These are phyloP conservation scores for Microthlaspi erraticum DNA, from an alignment of 345 rosid species.

Conservation along the genomic window DNA sequence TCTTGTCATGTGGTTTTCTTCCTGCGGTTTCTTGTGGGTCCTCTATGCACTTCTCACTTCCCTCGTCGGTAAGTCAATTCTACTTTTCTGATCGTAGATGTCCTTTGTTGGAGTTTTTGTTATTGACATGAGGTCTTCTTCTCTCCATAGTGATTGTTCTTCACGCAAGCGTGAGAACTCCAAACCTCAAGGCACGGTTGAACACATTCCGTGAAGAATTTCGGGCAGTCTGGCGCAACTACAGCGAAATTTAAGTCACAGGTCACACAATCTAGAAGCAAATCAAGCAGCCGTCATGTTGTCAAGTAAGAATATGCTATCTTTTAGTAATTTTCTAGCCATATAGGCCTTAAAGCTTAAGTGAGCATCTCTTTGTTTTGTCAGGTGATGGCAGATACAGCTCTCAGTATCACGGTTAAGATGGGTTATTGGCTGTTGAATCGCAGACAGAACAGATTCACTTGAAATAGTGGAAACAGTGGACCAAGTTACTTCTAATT, in stretches of 20 bases:
- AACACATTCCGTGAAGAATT: slow-evolving; percentile 51
- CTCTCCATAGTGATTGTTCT: slow-evolving; percentile 37
- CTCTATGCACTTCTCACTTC: slow-evolving; percentile 42
- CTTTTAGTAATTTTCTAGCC: neutral
- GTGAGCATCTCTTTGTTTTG: slow-evolving; percentile 12
- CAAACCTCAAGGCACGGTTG: slow-evolving; percentile 49
- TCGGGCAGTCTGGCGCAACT: slow-evolving; percentile 50
- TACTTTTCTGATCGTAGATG: neutral
- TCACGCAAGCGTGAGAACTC: slow-evolving; percentile 48
- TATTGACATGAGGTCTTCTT: slow-evolving; percentile 16
- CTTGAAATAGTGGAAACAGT: slow-evolving; percentile 23
- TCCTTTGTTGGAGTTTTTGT: slow-evolving; percentile 2
- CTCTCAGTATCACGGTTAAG: slow-evolving; percentile 1
- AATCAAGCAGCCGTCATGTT: slow-evolving; percentile 13
- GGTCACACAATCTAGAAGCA: slow-evolving; percentile 11
- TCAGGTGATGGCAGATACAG: slow-evolving; percentile 16
- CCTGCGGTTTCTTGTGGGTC: slow-evolving; percentile 47
- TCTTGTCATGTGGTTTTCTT: slow-evolving; percentile 46
- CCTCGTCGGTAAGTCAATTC: slow-evolving; percentile 32
- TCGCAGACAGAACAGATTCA: slow-evolving; percentile 26
- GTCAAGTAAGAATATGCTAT: slow-evolving; percentile 30
- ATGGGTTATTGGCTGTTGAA: slow-evolving; percentile 27
- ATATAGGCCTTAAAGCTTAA: slow-evolving; percentile 9
- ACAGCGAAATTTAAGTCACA: slow-evolving; percentile 41
- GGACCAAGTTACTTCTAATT: slow-evolving; percentile 38